Percentiles rank a stretch among this genome's conserved stretches.
Conservation (phyloP, 805 yeast genomes). For the Dipodascus geniculatus region DNA sequence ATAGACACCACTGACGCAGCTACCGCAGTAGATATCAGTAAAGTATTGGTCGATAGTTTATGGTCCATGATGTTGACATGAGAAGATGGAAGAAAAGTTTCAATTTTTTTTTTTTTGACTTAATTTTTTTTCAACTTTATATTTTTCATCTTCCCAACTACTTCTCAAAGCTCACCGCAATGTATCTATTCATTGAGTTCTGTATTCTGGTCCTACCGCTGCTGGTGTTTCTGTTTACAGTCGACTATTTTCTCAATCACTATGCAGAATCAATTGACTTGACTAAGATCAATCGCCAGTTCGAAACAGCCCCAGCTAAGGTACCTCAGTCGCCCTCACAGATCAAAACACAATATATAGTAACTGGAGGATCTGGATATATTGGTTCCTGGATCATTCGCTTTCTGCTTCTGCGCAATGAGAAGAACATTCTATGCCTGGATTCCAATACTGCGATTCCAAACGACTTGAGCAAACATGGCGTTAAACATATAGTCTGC, state of each 20-base stretch:
- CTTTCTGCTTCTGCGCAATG: slow-evolving; percentile 19
- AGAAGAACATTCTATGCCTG: slow-evolving; percentile 13
- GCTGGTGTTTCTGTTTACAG: neutral
- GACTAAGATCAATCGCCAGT: neutral
- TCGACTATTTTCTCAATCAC: neutral
- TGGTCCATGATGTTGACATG: neutral
- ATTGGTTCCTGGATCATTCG: slow-evolving; percentile 24
- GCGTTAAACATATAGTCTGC: slow-evolving; percentile 10
- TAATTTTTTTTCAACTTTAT: neutral
- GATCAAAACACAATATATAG: slow-evolving; percentile 9
- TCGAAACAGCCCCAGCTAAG: neutral
- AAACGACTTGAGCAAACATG: slow-evolving; percentile 17
- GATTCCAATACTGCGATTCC: slow-evolving; percentile 17
- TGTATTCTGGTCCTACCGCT: neutral
- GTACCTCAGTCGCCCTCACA: neutral
- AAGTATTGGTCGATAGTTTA: neutral
- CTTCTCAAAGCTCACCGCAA: no score
- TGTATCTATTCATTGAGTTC: neutral
- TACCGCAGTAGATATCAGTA: neutral
- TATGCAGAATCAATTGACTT: neutral
- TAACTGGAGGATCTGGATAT: slow-evolving; percentile 24
- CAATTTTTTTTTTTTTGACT: neutral
- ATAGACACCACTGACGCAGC: neutral
- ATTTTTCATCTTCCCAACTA: neutral
- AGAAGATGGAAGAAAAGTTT: neutral